Conservation (phyloP, 768 basidiomycete genomes). For the Pholiota microspora region DNA sequence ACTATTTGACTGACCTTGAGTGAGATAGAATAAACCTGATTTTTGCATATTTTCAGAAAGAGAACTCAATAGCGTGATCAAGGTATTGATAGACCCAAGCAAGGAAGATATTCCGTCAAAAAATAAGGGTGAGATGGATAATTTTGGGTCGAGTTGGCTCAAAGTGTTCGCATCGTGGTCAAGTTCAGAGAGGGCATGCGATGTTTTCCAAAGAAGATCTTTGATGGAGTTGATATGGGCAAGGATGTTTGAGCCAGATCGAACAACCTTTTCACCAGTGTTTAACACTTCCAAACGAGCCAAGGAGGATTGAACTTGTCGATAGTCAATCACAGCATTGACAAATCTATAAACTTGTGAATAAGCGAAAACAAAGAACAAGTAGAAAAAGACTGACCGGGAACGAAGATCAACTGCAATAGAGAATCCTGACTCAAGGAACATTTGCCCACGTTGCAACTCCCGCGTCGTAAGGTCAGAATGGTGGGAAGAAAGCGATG, state of each 20-base stretch:
- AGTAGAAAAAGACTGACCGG: conserved; percentile 47
- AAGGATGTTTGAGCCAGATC: conserved; percentile 19
- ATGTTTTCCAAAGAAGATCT: conserved; percentile 29
- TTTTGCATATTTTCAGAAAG: background rate
- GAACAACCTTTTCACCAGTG: conserved; percentile 18
- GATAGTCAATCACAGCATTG: conserved; percentile 19
- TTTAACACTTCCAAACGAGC: conserved; percentile 28
- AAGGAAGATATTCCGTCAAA: conserved; percentile 8
- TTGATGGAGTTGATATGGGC: conserved; percentile 20
- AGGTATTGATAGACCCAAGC: background rate
- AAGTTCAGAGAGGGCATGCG: conserved; percentile 20
- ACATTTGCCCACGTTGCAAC: conserved; percentile 71
- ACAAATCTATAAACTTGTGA: conserved; percentile 30
- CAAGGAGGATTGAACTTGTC: conserved; percentile 23
- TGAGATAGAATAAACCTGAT: conserved; percentile 6
- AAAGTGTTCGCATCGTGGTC: conserved; percentile 7
- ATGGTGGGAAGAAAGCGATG: conserved; percentile 67
- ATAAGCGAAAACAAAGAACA: conserved; percentile 3
- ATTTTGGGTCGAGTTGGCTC: conserved; percentile 4
- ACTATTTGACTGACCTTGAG: conserved; percentile 10
- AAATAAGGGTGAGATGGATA: background rate
- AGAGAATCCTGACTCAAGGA: conserved; percentile 77
- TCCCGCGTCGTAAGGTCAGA: conserved; percentile 85
- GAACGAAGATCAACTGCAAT: conserved; percentile 61
- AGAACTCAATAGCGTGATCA: background rate